Conservation (phyloP, 768 basidiomycete species). For the Lentinula sp. region DNA sequence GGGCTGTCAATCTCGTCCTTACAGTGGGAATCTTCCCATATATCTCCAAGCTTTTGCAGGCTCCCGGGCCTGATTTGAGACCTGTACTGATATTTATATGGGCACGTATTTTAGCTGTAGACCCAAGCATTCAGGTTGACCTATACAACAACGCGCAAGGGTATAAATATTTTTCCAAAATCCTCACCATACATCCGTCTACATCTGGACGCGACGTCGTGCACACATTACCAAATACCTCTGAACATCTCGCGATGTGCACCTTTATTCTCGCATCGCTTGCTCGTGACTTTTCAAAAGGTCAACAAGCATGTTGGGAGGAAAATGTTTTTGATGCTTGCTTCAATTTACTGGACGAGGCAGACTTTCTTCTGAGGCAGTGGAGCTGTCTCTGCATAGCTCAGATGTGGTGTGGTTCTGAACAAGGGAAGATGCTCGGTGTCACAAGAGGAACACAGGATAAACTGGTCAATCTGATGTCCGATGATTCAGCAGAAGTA, state of each 20-base stretch:
- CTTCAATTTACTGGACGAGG: slow-evolving; percentile 77
- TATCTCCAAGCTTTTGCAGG: slow-evolving; percentile 92
- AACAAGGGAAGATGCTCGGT: slow-evolving; percentile 83
- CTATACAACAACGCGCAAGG: slow-evolving; percentile 75
- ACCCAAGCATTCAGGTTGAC: slow-evolving; percentile 86
- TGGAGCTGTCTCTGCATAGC: slow-evolving; percentile 94
- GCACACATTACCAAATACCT: slow-evolving; percentile 76
- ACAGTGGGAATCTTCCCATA: slow-evolving; percentile 99
- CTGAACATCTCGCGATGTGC: slow-evolving; percentile 98
- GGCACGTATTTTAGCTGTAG: slow-evolving; percentile 97
- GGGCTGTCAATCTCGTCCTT: slow-evolving; percentile 95
- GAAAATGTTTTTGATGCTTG: slow-evolving; percentile 85
- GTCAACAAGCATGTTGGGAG: slow-evolving; percentile 80
- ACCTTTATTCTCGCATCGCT: slow-evolving; percentile 91
- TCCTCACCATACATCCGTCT: slow-evolving; percentile 45
- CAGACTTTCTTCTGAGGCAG: slow-evolving; percentile 89
- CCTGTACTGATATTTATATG: slow-evolving; percentile 99
- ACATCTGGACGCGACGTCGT: slow-evolving; percentile 42
- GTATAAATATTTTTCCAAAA: slow-evolving; percentile 81
- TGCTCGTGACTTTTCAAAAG: slow-evolving; percentile 81
- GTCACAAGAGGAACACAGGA: slow-evolving; percentile 79
- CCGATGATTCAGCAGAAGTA: slow-evolving; percentile 90
- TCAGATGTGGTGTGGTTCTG: slow-evolving; percentile 91
- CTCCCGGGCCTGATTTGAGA: slow-evolving; percentile 90
- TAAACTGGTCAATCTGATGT: slow-evolving; percentile 68